These are phyloP conservation scores for Trichoderma sp. DNA, from an alignment of 2,329 filamentous ascomycete species.

Conservation along the genomic window DNA sequence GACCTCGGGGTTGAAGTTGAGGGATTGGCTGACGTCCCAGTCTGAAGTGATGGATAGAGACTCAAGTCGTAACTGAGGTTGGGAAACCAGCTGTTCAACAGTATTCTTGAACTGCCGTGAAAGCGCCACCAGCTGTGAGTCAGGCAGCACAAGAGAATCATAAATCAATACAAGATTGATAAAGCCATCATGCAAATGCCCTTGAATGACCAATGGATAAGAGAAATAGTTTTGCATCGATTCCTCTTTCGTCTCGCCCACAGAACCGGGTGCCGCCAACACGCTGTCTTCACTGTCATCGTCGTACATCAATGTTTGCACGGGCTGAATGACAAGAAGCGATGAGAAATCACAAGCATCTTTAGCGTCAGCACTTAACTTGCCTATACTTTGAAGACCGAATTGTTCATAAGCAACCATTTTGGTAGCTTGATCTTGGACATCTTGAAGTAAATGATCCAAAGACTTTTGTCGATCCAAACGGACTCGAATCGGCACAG, in stretches of 20 bases:
- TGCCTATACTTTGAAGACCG: slow-evolving; percentile 31
- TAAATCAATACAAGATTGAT: slow-evolving; percentile 21
- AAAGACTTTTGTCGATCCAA: slow-evolving; percentile 19
- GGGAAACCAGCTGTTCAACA: slow-evolving; percentile 9
- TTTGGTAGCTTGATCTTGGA: slow-evolving; percentile 25
- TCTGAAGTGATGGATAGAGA: slow-evolving; percentile 9
- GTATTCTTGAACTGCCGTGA: slow-evolving; percentile 22
- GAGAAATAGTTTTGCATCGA: slow-evolving; percentile 23
- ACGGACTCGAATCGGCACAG: slow-evolving; percentile 24
- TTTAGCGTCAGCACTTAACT: slow-evolving; percentile 24
- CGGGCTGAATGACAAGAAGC: slow-evolving; percentile 29
- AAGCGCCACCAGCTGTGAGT: slow-evolving; percentile 11
- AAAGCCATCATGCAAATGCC: slow-evolving; percentile 4
- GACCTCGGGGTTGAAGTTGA: slow-evolving; percentile 12
- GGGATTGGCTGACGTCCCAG: slow-evolving; percentile 13
- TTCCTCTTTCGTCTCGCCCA: neutral
- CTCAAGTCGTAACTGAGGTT: neutral
- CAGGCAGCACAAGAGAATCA: neutral
- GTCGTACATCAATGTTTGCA: neutral
- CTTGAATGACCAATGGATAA: slow-evolving; percentile 21
- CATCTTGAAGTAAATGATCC: slow-evolving; percentile 14
- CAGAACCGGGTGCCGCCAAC: neutral
- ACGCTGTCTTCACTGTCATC: neutral
- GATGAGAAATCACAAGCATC: slow-evolving; percentile 30
- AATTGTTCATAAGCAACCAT: slow-evolving; percentile 30